Evolutionary conservation across 1,139 yeast genomes (phyloP), one percentile per base, ranked within the genome.

Genomic region (Pneumocystis canis): DNA sequence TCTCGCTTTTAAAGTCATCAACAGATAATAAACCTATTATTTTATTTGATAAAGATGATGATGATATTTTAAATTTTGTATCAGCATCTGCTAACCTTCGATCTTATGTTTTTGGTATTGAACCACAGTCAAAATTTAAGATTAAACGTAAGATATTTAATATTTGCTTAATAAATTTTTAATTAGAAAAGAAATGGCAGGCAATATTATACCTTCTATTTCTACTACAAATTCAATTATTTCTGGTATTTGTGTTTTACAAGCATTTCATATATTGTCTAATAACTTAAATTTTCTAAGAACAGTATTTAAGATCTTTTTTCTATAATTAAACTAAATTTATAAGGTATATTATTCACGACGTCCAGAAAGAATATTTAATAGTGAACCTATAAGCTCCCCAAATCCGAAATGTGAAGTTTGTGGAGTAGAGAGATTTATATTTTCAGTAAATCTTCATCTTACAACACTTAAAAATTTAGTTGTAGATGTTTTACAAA

Each of bases 221-320:
- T 98, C 98, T 14, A 92, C 98, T 1, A 92, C 97, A 11, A 94
- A 94, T 73, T 97, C 98, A 0, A 85, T 92, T 28, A 84, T 92
- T 67, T 90, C 97, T 0, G 98, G 98, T 0, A 80, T 89, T 66
- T 85, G 95, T 32, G 84, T 89, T 16, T 72, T 90, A 63, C 84
- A 83, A 63, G 85, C 90, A 0, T 74, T 88, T 62, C 81, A 82
- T 63, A 80, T 80, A 60, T 80, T 84, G 25, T 69, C 70, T 18
- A 69, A 68, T 32, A 63, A 67, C 35, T 62, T 69, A 11, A 68
- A 70, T 69, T 63, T 73, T 72, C 65, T 75, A 72, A 61, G 67
- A 73, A 47, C 54, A 47, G 54, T 47, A 47, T 47, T 25, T 11
- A 47, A 47, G 20, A 20, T 11, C 4, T 47, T 25, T 14, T 47